These are phyloP conservation scores for Serendipita sp. DNA, from an alignment of 768 basidiomycete genomes.

Conservation along the genomic window DNA sequence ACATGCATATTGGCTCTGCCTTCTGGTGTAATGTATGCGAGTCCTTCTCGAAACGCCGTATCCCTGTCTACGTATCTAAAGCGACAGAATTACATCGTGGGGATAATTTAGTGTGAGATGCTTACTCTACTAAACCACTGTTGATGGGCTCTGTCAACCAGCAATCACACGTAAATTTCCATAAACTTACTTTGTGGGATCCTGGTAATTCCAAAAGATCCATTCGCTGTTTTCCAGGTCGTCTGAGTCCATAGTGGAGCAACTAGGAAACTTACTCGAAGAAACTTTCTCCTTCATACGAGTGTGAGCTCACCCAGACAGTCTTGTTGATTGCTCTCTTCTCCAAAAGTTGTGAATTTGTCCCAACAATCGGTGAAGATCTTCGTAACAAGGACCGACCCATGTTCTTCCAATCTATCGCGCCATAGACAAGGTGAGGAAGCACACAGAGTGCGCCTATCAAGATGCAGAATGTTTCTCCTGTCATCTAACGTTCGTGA, in stretches of 20 bases:
- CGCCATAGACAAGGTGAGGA: too few relatives aligned
- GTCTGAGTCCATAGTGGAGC: conserved; percentile 4
- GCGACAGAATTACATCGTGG: conserved; percentile 9
- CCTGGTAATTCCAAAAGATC: conserved; percentile 38
- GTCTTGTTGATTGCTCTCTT: conserved; percentile 1
- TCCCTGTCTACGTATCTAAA: conserved; percentile 40
- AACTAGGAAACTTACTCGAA: conserved; percentile 39
- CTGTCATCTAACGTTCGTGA: too few relatives aligned
- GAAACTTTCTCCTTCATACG: conserved; percentile 47
- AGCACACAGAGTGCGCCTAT: too few relatives aligned
- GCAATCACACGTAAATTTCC: neutral
- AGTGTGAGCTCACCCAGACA: conserved; percentile 52
- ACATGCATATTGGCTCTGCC: conserved; percentile 60
- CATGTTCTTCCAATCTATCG: too few relatives aligned
- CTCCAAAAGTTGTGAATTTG: neutral
- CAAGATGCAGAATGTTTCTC: too few relatives aligned
- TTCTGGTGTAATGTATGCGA: conserved; percentile 41
- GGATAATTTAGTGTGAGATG: conserved; percentile 9
- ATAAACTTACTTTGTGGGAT: conserved; percentile 48
- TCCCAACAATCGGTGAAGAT: too few relatives aligned
- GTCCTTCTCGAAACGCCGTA: conserved; percentile 34
- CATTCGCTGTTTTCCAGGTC: conserved; percentile 27
- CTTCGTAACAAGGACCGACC: too few relatives aligned
- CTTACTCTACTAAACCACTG: conserved; percentile 59
- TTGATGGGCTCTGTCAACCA: conserved; percentile 12